Evolutionary conservation across 345 rosid species (phyloP).

Genomic region (Bruguiera parviflora): DNA sequence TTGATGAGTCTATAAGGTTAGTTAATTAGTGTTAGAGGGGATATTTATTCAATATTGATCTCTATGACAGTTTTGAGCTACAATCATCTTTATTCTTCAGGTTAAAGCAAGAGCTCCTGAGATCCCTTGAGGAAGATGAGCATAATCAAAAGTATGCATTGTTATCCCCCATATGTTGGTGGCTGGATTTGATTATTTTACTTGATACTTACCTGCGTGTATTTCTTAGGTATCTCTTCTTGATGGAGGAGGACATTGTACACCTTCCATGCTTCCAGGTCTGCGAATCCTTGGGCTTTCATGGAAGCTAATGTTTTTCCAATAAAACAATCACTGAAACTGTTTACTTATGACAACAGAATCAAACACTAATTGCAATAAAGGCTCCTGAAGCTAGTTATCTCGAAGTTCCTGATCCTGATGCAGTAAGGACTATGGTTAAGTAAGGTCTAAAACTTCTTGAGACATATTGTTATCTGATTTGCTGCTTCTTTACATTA

Average conservation of each 20-base stretch:
- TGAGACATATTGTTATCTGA: constrained; percentile 1
- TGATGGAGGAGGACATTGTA: constrained; percentile 58
- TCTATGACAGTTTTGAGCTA: constrained; percentile 16
- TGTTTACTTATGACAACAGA: constrained; percentile 32
- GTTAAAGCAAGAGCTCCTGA: constrained; percentile 51
- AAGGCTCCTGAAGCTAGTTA: constrained; percentile 70
- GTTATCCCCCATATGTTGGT: background rate
- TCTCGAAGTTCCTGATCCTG: constrained; percentile 76
- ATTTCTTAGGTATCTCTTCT: constrained; percentile 50
- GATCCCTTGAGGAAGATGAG: constrained; percentile 50
- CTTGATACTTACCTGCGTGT: constrained; percentile 12
- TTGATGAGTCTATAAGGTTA: constrained; percentile 62
- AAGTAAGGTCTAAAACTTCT: constrained; percentile 3
- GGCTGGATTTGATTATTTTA: background rate
- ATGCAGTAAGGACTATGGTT: constrained; percentile 40
- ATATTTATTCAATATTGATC: constrained; percentile 6
- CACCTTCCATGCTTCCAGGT: constrained; percentile 65
- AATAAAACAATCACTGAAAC: background rate
- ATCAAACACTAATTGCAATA: constrained; percentile 54
- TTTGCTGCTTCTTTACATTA: constrained; percentile 9
- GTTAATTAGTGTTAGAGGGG: constrained; percentile 17
- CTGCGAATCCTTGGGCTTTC: constrained; percentile 10
- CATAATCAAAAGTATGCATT: constrained; percentile 37
- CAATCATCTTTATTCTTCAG: constrained; percentile 35
- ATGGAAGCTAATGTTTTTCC: constrained; percentile 3